Evolutionary conservation across 2,329 filamentous ascomycete species (phyloP).

Genomic region (Penicillium sp.): DNA sequence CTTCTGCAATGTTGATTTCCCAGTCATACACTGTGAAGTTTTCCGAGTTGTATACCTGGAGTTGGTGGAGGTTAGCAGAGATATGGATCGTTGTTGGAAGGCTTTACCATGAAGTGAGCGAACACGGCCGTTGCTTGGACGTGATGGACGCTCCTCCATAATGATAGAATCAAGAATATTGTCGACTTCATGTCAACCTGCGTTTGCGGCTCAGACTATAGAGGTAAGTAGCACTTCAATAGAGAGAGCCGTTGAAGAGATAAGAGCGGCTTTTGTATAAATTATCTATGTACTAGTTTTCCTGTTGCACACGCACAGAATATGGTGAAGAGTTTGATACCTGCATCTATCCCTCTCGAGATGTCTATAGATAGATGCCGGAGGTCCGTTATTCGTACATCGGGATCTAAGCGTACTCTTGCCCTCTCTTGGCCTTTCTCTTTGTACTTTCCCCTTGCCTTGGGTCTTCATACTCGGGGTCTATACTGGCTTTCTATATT

Average conservation of each 20-base stretch:
- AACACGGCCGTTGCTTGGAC: conserved; percentile 23
- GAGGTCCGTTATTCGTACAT: conserved; percentile 6
- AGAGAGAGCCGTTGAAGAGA: background rate
- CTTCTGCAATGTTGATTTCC: conserved; percentile 29
- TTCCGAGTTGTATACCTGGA: conserved; percentile 23
- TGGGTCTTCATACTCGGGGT: too few species aligned
- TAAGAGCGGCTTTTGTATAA: background rate
- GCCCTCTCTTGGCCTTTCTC: background rate
- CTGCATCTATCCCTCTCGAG: background rate
- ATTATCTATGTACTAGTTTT: background rate
- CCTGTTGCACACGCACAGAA: conserved; percentile 5
- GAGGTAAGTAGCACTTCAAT: background rate
- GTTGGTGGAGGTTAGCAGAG: conserved; percentile 16
- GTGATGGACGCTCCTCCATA: conserved; percentile 1
- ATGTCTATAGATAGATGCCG: conserved; percentile 10
- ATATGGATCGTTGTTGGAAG: background rate
- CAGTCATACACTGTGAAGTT: conserved; percentile 23
- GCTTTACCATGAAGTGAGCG: conserved; percentile 28
- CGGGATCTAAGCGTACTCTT: conserved; percentile 2
- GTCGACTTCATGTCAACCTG: conserved; percentile 2
- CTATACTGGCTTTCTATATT: background rate
- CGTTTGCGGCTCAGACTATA: background rate
- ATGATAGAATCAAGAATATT: conserved; percentile 1
- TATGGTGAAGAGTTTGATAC: background rate
- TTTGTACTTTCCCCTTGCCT: background rate